Base-by-base conservation (phyloP, 2,329 filamentous ascomycete species). In the Bipolaris cookei region DNA sequence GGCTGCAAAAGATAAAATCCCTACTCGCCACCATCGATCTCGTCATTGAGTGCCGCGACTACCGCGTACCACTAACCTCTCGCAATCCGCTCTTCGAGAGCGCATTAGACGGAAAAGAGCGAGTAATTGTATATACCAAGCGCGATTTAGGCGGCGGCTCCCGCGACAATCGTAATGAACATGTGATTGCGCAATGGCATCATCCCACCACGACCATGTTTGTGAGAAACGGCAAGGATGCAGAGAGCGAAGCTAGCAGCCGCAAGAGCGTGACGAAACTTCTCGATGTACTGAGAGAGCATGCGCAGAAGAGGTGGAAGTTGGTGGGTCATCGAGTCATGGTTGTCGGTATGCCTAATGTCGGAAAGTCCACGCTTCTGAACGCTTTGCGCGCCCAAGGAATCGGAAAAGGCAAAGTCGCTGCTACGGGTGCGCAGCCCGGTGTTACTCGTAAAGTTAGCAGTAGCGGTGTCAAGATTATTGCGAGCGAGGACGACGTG, bases 291-390 rank as follows among this genome's bases (percentile, higher is more conserved):
- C 79, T 87, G 53, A 83, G 82, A 56, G 70, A 77, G 3, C 80
- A 84, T 59, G 83, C 84, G n/a, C 72, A 77, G 53, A 64, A 64
- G 23, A 74, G 76, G 28, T 81, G 87, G 66, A 85, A 85, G 20
- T 79, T 98, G n/a, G 88, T 90, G 6, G 93, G 92, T n/a, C 84
- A 92, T 65, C 86, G 92, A 46, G 86, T 92, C 54, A 85, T 99
- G 75, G 86, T 98, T 0, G 93, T 98, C 13, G 95, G 95, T 53
- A 97, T 99, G 93, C 95, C 95, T 34, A 99, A 99, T 73, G 91
- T 97, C 0, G 95, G 95, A 34, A 99, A 99, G 78, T 96, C 91
- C 44, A 92, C 93, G 1, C 82, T 99, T n/a, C 86, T 99, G 39
- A 99, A 99, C 76, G 86, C 88, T 14, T 83, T 98, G 46, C 88